Evolutionary conservation across 2,329 filamentous ascomycete species (phyloP).

Genomic region (Monosporascus sp.): DNA sequence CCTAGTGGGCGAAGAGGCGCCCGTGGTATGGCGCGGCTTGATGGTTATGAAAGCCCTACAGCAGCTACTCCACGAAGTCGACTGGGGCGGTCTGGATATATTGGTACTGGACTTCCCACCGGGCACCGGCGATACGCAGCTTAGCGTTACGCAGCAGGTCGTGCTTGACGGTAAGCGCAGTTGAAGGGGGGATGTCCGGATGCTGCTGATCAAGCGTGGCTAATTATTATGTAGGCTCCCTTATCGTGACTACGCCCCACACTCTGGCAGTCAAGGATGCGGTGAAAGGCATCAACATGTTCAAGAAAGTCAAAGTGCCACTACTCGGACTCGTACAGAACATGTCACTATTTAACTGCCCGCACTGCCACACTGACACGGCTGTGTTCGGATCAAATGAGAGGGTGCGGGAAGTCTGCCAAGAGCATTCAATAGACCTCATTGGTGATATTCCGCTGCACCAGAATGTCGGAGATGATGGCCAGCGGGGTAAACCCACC

Average conservation of each 20-base stretch:
- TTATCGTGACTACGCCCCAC: conserved; percentile 92
- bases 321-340: conserved; percentile 87
- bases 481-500: conserved; percentile 81
- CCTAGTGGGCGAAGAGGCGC: conserved; percentile 70
- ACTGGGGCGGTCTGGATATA: conserved; percentile 86
- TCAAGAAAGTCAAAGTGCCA: conserved; percentile 75
- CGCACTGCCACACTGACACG: conserved; percentile 68
- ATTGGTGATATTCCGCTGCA: conserved; percentile 87
- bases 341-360: conserved; percentile 81
- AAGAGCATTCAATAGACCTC: conserved; percentile 68
- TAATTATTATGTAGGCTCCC: conserved; percentile 49
- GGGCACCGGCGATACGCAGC: conserved; percentile 89
- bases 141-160: conserved; percentile 95
- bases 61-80: conserved; percentile 89
- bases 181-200: background rate
- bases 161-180: conserved; percentile 67
- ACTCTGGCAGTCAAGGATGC: conserved; percentile 90
- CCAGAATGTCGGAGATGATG: conserved; percentile 79
- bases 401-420: conserved; percentile 63
- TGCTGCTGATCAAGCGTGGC: background rate
- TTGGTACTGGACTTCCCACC: conserved; percentile 88
- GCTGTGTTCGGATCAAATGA: conserved; percentile 68
- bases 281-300: conserved; percentile 87
- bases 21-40: conserved; percentile 89
- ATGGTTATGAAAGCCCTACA: conserved; percentile 98